A percentile compares a stretch with the other conserved stretches of the same genome.
phyloP scores from a whole-genome alignment of 306 rosid species.

The Quercus gilva region DNA sequence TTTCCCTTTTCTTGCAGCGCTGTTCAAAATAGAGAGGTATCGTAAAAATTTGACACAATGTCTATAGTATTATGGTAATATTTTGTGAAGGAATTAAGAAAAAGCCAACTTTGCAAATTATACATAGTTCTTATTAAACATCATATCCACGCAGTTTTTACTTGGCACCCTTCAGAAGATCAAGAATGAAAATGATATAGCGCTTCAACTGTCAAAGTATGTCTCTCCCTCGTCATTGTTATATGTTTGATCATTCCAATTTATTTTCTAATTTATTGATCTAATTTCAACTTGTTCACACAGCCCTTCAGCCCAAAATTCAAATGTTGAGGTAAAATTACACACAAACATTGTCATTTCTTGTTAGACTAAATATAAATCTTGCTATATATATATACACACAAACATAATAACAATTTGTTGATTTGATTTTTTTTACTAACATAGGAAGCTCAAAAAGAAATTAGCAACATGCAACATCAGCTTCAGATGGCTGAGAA shows the following conservation, averaged over 20 bases:
- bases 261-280: neutral
- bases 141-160: constrained; percentile 34
- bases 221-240: neutral
- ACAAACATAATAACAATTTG: too few relatives aligned
- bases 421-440: neutral
- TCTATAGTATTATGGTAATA: too few relatives aligned
- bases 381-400: too few relatives aligned
- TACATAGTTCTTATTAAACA: neutral
- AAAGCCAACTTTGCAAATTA: neutral
- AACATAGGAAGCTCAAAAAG: constrained; percentile 69
- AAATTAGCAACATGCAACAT: constrained; percentile 55
- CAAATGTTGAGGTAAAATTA: neutral
- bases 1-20: constrained; percentile 42
- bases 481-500: constrained; percentile 75
- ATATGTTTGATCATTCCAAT: neutral
- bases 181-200: constrained; percentile 44
- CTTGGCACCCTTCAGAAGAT: constrained; percentile 38
- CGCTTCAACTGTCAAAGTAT: constrained; percentile 44
- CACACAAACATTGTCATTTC: neutral
- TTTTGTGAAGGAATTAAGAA: too few relatives aligned
- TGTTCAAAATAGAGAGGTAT: constrained; percentile 76
- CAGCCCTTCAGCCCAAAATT: neutral
- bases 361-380: neutral
- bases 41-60: neutral
- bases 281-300: neutral